A percentile compares a stretch with the other conserved stretches of the same genome.
Conservation (phyloP, 2,329 filamentous ascomycete genomes). For the Aspergillus sojae region DNA sequence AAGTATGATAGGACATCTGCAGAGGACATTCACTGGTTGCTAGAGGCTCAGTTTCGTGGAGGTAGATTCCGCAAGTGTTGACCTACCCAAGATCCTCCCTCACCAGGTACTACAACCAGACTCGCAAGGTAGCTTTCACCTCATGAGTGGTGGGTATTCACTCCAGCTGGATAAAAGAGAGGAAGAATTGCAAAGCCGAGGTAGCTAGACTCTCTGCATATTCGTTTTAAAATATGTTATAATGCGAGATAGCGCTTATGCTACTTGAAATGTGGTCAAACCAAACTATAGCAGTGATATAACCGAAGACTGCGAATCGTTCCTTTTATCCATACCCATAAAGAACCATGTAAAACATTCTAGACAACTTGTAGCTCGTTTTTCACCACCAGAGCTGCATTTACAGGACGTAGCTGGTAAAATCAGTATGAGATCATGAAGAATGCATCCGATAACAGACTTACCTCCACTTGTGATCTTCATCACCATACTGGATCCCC, state of each 20-base stretch:
- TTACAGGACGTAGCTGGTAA: constrained; percentile 29
- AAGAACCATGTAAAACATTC: neutral
- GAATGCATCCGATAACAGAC: constrained; percentile 20
- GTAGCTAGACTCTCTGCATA: neutral
- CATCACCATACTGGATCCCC: constrained; percentile 90
- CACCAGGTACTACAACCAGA: neutral
- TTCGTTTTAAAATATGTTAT: neutral
- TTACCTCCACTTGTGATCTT: constrained; percentile 89
- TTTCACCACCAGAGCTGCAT: neutral
- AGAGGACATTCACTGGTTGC: neutral
- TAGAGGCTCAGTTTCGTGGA: neutral
- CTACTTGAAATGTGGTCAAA: neutral
- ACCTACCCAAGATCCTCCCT: neutral
- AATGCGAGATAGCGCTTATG: neutral
- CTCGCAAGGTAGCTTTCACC: neutral
- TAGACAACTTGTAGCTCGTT: neutral
- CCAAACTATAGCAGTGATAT: neutral
- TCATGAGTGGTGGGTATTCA: neutral
- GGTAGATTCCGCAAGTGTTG: neutral
- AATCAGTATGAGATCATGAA: constrained; percentile 13
- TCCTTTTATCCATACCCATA: neutral
- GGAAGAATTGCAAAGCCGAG: neutral
- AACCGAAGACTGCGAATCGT: neutral
- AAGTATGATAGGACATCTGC: neutral
- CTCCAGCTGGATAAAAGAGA: neutral